Percentiles rank a stretch among this genome's conserved stretches.
Evolutionary conservation across 768 basidiomycete genomes (phyloP).

Genomic region (Terana coerulea): DNA sequence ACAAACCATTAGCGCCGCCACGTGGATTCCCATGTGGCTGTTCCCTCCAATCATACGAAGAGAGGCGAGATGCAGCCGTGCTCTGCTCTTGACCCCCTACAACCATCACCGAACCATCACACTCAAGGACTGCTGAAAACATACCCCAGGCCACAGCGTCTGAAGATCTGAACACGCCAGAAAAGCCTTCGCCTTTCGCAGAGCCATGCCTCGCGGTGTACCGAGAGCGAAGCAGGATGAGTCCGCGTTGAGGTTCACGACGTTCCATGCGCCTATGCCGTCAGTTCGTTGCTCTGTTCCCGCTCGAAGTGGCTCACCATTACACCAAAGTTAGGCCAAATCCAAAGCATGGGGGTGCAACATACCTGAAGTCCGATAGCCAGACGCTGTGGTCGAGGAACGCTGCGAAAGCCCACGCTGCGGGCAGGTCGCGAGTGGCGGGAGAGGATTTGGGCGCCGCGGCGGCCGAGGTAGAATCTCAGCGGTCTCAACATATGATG

Average conservation of each 20-base stretch:
- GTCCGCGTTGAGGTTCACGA: slow-evolving; percentile 75
- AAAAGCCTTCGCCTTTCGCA: too few relatives aligned
- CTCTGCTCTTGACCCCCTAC: not conserved
- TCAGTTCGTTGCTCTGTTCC: slow-evolving; percentile 29
- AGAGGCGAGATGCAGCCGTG: too few relatives aligned
- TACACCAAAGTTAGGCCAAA: slow-evolving; percentile 48
- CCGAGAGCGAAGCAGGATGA: slow-evolving; percentile 81
- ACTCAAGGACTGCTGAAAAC: too few relatives aligned
- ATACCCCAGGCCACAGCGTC: not conserved
- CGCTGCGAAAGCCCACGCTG: slow-evolving; percentile 38
- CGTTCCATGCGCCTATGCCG: slow-evolving; percentile 78
- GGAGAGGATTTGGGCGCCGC: not conserved
- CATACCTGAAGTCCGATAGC: slow-evolving; percentile 73
- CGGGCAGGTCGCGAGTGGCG: slow-evolving; percentile 37
- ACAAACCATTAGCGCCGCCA: too few relatives aligned
- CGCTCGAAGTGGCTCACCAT: not conserved
- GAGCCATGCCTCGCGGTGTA: slow-evolving; percentile 72
- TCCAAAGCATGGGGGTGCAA: slow-evolving; percentile 75
- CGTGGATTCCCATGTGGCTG: slow-evolving; percentile 1
- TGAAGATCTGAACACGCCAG: not conserved
- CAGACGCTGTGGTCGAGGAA: slow-evolving; percentile 76
- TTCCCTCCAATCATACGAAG: slow-evolving; percentile 1
- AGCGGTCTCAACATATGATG: not conserved
- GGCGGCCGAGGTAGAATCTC: slow-evolving; percentile 5
- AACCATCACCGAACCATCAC: not conserved